Conservation (phyloP, 2,329 filamentous ascomycete species). For the Alternaria gaisen region DNA sequence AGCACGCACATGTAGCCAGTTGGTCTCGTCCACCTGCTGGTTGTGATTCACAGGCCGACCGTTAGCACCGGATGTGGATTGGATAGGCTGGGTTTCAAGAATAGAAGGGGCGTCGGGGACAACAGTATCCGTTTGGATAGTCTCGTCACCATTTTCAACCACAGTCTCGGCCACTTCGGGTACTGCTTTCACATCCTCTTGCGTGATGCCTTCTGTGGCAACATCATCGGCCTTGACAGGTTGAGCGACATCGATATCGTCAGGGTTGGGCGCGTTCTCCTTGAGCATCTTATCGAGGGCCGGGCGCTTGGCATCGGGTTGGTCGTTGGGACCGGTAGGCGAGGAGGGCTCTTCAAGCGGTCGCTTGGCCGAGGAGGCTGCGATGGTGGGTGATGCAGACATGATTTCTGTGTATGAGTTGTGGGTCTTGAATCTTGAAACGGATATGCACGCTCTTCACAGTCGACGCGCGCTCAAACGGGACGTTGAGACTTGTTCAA, state of each 20-base stretch:
- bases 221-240: constrained; percentile 48
- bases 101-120: constrained; percentile 67
- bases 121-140: constrained; percentile 74
- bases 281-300: constrained; percentile 92
- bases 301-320: constrained; percentile 95
- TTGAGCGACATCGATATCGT: constrained; percentile 57
- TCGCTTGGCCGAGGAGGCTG: constrained; percentile 79
- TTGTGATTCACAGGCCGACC: constrained; percentile 59
- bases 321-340: constrained; percentile 87
- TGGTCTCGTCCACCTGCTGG: constrained; percentile 82
- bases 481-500: constrained; percentile 44
- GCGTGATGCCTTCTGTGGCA: constrained; percentile 44
- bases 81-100: constrained; percentile 66
- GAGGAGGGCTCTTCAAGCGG: constrained; percentile 97
- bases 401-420: constrained; percentile 49
- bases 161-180: constrained; percentile 36
- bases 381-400: constrained; percentile 58
- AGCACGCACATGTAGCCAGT: constrained; percentile 96
- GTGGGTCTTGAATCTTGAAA: constrained; percentile 24
- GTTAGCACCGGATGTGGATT: constrained; percentile 64
- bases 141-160: constrained; percentile 60
- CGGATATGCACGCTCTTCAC: constrained; percentile 42
- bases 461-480: constrained; percentile 40
- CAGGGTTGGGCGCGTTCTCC: constrained; percentile 61
- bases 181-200: constrained; percentile 38